phyloP scores from a whole-genome alignment of 1,139 yeast species.

The Sugiyamaella japonica region DNA sequence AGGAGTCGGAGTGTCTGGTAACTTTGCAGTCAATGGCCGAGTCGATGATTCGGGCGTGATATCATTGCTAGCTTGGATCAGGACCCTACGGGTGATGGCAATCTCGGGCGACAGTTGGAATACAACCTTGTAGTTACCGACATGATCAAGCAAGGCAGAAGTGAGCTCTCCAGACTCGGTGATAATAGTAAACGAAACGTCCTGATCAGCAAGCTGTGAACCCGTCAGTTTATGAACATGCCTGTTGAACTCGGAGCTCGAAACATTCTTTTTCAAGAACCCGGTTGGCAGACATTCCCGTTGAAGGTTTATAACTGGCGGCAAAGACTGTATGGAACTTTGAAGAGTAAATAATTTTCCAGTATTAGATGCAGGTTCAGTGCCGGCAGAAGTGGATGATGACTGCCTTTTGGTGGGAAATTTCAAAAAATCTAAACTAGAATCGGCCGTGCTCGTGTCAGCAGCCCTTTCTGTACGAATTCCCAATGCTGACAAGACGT shows the following conservation, averaged over 20 bases:
- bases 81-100: constrained; percentile 18
- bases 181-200: constrained; percentile 19
- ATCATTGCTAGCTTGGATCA: constrained; percentile 18
- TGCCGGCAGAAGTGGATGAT: constrained; percentile 18
- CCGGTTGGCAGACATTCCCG: constrained; percentile 25
- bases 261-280: constrained; percentile 22
- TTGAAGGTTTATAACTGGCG: constrained; percentile 26
- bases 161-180: constrained; percentile 14
- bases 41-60: background rate
- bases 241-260: constrained; percentile 23
- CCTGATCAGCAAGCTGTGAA: constrained; percentile 16
- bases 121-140: constrained; percentile 23
- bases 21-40: constrained; percentile 17
- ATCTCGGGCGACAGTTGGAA: constrained; percentile 24
- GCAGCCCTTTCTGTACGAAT: constrained; percentile 4
- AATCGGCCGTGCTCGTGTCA: background rate
- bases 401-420: constrained; percentile 16
- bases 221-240: constrained; percentile 29
- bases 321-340: constrained; percentile 30
- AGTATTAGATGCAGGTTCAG: constrained; percentile 14
- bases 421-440: constrained; percentile 18
- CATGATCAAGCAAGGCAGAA: constrained; percentile 25
- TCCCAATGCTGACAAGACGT: constrained; percentile 12
- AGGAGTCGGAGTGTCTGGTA: background rate
- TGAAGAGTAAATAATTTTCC: constrained; percentile 25